A percentile compares a stretch with the other conserved stretches of the same genome.
Evolutionary conservation across 345 rosid species (phyloP).

Genomic region (Acer yangbiense): DNA sequence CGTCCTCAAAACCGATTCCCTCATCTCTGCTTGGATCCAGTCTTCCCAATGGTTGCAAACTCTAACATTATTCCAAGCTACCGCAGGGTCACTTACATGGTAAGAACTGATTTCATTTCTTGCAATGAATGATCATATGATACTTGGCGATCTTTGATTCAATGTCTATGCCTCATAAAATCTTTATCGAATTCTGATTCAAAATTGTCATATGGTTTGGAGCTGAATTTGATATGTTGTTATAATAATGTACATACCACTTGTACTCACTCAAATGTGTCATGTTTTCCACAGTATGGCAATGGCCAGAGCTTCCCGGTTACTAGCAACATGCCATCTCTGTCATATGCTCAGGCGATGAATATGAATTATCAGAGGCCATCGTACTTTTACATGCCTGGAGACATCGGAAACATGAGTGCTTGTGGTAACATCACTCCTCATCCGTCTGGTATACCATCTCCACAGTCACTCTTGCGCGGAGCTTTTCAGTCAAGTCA

Average conservation of each 20-base stretch:
- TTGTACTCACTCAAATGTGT: too few relatives aligned
- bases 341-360: neutral
- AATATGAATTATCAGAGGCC: conserved; percentile 14
- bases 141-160: neutral
- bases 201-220: neutral
- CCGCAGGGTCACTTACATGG: conserved; percentile 9
- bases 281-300: neutral
- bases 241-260: too few relatives aligned
- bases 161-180: neutral
- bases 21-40: conserved; percentile 17
- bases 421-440: neutral
- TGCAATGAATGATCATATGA: neutral
- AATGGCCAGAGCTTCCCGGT: conserved; percentile 5
- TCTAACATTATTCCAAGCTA: neutral
- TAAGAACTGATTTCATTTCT: neutral
- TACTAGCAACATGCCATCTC: neutral
- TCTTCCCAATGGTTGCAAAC: neutral
- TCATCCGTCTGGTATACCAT: conserved; percentile 26
- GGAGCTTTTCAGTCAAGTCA: neutral
- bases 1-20: conserved; percentile 22
- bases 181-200: neutral
- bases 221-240: neutral
- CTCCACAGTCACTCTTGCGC: conserved; percentile 2
- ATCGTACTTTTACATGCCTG: neutral
- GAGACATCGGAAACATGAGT: neutral